phyloP scores from a whole-genome alignment of 2,329 filamentous ascomycete species.

The Dactylellina sp. region DNA sequence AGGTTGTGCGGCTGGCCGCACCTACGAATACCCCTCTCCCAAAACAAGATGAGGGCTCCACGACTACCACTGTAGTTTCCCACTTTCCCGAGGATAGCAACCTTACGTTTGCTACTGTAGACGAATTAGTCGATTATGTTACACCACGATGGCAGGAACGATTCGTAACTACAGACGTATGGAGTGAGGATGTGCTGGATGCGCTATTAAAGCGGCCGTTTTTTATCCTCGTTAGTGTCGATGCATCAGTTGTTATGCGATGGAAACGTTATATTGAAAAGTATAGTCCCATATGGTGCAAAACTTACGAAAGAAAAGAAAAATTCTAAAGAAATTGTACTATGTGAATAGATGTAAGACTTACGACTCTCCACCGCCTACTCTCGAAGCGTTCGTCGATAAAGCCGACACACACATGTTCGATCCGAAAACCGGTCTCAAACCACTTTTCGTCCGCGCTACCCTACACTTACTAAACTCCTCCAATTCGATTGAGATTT shows the following conservation, averaged over 20 bases:
- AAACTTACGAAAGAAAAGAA: neutral
- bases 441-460: conserved; percentile 82
- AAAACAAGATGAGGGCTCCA: conserved; percentile 4
- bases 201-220: conserved; percentile 83
- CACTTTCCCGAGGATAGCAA: conserved; percentile 19
- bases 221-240: conserved; percentile 90
- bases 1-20: conserved; percentile 60
- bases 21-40: conserved; percentile 20
- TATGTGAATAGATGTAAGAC: conserved; percentile 40
- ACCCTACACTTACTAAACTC: conserved; percentile 89
- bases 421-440: conserved; percentile 72
- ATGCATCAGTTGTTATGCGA: conserved; percentile 85
- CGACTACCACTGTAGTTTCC: conserved; percentile 22
- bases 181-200: conserved; percentile 78
- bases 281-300: conserved; percentile 60
- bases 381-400: conserved; percentile 70
- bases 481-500: conserved; percentile 75
- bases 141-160: conserved; percentile 84
- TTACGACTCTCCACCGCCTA: conserved; percentile 59
- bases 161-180: conserved; percentile 88
- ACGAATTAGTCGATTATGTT: conserved; percentile 82
- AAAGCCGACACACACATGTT: conserved; percentile 82
- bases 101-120: conserved; percentile 70
- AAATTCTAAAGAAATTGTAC: no score
- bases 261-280: conserved; percentile 80